These are phyloP conservation scores for Hypoxylon lienhwacheense DNA, from an alignment of 495 filamentous ascomycete genomes.

Conservation along the genomic window DNA sequence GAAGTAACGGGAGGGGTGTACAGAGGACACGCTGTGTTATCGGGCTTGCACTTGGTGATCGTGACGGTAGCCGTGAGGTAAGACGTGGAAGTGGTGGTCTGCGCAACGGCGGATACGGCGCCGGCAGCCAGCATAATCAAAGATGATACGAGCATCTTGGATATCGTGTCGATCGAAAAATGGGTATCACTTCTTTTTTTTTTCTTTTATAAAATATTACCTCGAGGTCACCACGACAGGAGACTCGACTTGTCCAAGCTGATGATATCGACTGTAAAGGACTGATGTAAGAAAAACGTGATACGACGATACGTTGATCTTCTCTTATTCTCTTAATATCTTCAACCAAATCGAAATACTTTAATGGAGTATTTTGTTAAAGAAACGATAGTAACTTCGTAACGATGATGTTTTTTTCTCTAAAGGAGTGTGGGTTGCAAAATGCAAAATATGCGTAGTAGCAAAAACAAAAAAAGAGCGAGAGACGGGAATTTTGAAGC, in stretches of 20 bases:
- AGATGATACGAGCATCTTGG: conserved; percentile 37
- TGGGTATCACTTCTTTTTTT: conserved; percentile 27
- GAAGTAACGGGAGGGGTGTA: conserved; percentile 35
- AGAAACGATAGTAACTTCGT: conserved; percentile 25
- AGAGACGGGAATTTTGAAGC: conserved; percentile 13
- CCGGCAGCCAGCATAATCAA: conserved; percentile 34
- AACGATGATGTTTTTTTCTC: conserved; percentile 5
- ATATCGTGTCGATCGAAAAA: conserved; percentile 27
- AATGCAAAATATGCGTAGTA: conserved; percentile 22
- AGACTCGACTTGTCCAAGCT: conserved; percentile 13
- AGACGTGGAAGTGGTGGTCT: conserved; percentile 47
- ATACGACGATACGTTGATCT: background rate
- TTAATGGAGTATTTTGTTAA: conserved; percentile 1
- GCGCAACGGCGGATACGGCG: conserved; percentile 34
- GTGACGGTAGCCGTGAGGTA: conserved; percentile 51
- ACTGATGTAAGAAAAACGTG: background rate
- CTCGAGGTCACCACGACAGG: conserved; percentile 11
- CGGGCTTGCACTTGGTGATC: conserved; percentile 52
- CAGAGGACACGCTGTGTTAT: conserved; percentile 49
- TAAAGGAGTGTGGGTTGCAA: conserved; percentile 39
- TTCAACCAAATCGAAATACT: too few relatives aligned
- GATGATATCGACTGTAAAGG: conserved; percentile 3
- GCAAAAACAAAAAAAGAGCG: conserved; percentile 19
- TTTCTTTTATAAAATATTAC: conserved; percentile 6
- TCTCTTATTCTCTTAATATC: background rate